phyloP scores from a whole-genome alignment of 352 stramenopile genomes.

The Lagenidium giganteum region DNA sequence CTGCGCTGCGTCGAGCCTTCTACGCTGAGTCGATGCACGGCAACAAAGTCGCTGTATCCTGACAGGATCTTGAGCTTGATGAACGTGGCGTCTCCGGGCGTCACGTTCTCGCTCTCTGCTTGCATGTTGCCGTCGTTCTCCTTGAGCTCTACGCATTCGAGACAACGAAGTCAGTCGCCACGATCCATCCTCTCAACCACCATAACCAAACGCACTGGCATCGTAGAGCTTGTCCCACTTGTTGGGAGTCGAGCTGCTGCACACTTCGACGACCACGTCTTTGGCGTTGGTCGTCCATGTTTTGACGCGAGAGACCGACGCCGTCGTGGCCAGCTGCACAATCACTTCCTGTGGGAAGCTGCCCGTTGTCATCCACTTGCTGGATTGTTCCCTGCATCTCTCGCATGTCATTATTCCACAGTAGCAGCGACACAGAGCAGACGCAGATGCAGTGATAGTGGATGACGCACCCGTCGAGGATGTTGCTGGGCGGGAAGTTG shows the following conservation, averaged over 20 bases:
- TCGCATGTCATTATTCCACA: no score
- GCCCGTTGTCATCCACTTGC: conserved; percentile 63
- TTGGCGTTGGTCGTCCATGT: conserved; percentile 65
- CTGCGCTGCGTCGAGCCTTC: conserved; percentile 43
- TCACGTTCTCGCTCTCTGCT: conserved; percentile 55
- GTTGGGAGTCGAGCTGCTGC: conserved; percentile 43
- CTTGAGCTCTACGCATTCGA: conserved; percentile 32
- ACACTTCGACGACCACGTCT: conserved; percentile 50
- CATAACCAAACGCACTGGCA: conserved; percentile 21
- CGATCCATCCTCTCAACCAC: neutral
- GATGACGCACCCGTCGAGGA: conserved; percentile 52
- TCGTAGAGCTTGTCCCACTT: conserved; percentile 73
- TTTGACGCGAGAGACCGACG: conserved; percentile 57
- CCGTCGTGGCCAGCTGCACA: conserved; percentile 51
- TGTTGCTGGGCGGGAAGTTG: conserved; percentile 49
- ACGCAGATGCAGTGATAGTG: no score
- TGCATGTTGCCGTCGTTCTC: conserved; percentile 69
- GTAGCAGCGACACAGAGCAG: no score
- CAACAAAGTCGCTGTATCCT: conserved; percentile 58
- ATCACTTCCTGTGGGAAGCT: conserved; percentile 68
- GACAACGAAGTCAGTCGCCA: no score
- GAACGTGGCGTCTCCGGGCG: conserved; percentile 55
- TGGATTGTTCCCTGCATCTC: conserved; percentile 55
- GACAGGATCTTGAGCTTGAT: conserved; percentile 69
- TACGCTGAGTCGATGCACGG: conserved; percentile 56